Base-by-base conservation (phyloP, 305 asterid genomes). In the Solanum chacoense region DNA sequence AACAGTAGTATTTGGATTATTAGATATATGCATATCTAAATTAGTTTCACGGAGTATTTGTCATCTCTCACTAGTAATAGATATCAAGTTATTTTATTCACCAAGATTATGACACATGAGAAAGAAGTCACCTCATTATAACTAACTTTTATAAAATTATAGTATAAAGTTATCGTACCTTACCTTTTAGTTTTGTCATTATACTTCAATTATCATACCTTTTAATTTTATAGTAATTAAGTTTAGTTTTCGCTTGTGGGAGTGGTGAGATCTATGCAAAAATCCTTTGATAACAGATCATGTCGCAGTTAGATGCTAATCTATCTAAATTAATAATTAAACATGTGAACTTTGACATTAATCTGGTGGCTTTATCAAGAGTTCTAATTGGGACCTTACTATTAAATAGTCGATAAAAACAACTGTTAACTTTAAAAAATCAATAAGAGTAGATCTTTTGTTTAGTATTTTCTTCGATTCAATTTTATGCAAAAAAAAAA, bases 71-170 rank as follows among this genome's bases (percentile, higher is more conserved):
- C 2, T 5, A 67, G 1, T 10, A 67, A n/a, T 67, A 67, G 3
- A 1, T 67, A n/a, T 10, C 3, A 67, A 22, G 11, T 8, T 3
- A 65, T 5, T n/a, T n/a, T 65, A 10, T n/a, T 8, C 7, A 10
- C 6, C 6, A 9, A n/a, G 3, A 65, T n/a, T n/a, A n/a, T 1
- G 6, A n/a, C 1, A n/a, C 1, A 0, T 10, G 16, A 10, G 0
- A 59, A 18, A 10, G 0, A 67, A 67, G 1, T 2, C 31, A 67
- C 31, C 31, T 24, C 0, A 24, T 67, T 24, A 11, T 4, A 24
- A 67, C 13, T 24, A 65, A 4, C 5, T 75, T 75, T 20, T 18
- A 77, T 11, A 18, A 75, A 18, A 77, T 4, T 12, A 20, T 59
- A 40, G 50, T 40, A 40, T 80, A 37, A 37, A 22, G 59, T 40